Evolutionary conservation across 1,284 basidiomycete genomes (phyloP).

Genomic region (Cutaneotrichosporon dermatis): DNA sequence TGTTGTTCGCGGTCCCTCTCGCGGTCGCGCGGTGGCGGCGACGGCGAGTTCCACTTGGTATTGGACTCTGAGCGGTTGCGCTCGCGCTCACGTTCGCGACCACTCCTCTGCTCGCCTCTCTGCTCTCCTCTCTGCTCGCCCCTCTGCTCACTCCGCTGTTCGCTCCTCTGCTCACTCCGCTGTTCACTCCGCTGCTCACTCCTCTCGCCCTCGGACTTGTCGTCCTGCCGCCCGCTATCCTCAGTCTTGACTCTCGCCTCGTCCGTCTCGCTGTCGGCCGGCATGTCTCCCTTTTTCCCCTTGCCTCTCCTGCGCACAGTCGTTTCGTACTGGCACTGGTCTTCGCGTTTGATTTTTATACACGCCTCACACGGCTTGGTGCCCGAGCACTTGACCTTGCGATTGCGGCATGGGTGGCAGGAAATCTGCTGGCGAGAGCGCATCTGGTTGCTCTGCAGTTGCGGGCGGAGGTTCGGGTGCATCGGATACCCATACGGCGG

Average conservation of each 20-base stretch:
- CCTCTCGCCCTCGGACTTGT: neutral
- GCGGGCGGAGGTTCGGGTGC: neutral
- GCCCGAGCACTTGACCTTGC: conserved; percentile 43
- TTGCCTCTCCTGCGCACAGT: conserved; percentile 36
- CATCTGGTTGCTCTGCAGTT: conserved; percentile 2
- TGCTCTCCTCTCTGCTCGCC: no score
- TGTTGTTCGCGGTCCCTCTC: no score
- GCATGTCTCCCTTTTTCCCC: conserved; percentile 17
- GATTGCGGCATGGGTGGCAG: conserved; percentile 36
- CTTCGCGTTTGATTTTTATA: conserved; percentile 24
- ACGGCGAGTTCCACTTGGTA: no score
- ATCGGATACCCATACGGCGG: no score
- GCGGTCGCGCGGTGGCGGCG: no score
- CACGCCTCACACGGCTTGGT: conserved; percentile 36
- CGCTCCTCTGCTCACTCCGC: no score
- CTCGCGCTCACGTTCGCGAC: no score
- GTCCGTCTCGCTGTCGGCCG: neutral
- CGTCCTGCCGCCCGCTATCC: neutral
- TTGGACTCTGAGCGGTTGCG: no score
- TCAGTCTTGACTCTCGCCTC: neutral
- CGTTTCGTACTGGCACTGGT: conserved; percentile 35
- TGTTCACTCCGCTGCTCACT: no score
- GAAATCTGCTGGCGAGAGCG: conserved; percentile 34
- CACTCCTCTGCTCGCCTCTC: no score
- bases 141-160: no score